Conservation (phyloP, 1,139 yeast genomes). For the Sugiyamaella castrensis region DNA sequence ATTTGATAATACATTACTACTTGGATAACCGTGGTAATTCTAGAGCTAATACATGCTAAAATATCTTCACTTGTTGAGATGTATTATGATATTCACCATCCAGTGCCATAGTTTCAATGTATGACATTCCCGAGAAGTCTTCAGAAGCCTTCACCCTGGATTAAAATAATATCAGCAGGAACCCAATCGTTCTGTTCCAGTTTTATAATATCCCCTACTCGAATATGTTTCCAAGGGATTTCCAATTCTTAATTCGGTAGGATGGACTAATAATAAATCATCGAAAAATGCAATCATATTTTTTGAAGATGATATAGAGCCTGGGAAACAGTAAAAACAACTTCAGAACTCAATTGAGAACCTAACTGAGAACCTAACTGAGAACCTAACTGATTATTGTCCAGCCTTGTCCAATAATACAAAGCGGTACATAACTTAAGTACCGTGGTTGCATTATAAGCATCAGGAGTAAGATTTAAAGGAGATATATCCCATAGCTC, state of each 20-base stretch:
- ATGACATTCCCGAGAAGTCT: slow-evolving; percentile 71
- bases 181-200: slow-evolving; percentile 82
- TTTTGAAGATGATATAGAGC: slow-evolving; percentile 17
- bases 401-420: slow-evolving; percentile 21
- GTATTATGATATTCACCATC: too few species aligned
- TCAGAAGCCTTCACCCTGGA: slow-evolving; percentile 66
- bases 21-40: too few species aligned
- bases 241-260: too few species aligned
- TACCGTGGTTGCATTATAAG: slow-evolving; percentile 18
- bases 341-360: slow-evolving; percentile 14
- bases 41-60: too few species aligned
- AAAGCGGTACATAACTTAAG: slow-evolving; percentile 20
- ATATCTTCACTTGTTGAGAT: too few species aligned
- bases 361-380: too few species aligned
- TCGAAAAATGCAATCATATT: too few species aligned
- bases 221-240: slow-evolving; percentile 66
- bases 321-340: slow-evolving; percentile 14
- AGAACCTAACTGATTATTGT: slow-evolving; percentile 17
- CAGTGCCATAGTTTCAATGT: slow-evolving; percentile 92
- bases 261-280: too few species aligned
- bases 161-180: slow-evolving; percentile 80
- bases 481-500: slow-evolving; percentile 19
- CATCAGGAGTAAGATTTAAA: slow-evolving; percentile 15
- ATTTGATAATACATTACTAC: too few species aligned
- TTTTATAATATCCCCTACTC: slow-evolving; percentile 79